Base-by-base conservation (phyloP, 1,284 basidiomycete genomes). In the Puccinia coronata region DNA sequence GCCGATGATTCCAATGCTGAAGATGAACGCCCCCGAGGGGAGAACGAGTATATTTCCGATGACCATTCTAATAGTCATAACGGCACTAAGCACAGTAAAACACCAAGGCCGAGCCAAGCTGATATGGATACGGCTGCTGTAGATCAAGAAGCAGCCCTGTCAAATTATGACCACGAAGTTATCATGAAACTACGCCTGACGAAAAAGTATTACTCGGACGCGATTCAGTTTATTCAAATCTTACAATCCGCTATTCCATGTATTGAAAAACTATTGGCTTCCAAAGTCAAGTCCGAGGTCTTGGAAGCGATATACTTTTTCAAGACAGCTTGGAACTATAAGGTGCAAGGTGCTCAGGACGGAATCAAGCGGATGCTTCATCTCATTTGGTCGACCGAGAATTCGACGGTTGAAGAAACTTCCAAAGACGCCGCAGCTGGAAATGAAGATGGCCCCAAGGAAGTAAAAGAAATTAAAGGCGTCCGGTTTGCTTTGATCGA, bases 291-390 rank as follows among this genome's bases (percentile, higher is more conserved):
- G 86, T 89, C 93, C 3, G 96, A 99, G 85, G 96, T 97, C 0
- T 88, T 98, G 82, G 96, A 98, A 86, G 90, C 93, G 14, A 98
- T 99, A 88, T 93, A 97, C 76, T 98, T 98, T 87, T 98, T 96
- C 90, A 90, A 92, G 76, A 90, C 93, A 12, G 91, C 93, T 0
- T 90, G 92, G 85, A 92, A 92, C 85, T 98, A 97, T 86, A 89
- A 93, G 84, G 90, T 98, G 77, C 89, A 91, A 28, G 78, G 78
- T 51, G 51, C 78, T 51, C 55, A 71, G 67, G 57, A 87, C 18
- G 95, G 95, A 0, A 92, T 99, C 84, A 95, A 93, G 87, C 93
- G 92, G 85, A 99, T 99, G 18, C 86, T 99, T 8, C 97, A 99
- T 87, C 89, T 99, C 51, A 94, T 99, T 84, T 99, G 97, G 97